These are phyloP conservation scores for Tillandsia leiboldiana DNA, from an alignment of 176 grass and related monocot species.

Conservation along the genomic window DNA sequence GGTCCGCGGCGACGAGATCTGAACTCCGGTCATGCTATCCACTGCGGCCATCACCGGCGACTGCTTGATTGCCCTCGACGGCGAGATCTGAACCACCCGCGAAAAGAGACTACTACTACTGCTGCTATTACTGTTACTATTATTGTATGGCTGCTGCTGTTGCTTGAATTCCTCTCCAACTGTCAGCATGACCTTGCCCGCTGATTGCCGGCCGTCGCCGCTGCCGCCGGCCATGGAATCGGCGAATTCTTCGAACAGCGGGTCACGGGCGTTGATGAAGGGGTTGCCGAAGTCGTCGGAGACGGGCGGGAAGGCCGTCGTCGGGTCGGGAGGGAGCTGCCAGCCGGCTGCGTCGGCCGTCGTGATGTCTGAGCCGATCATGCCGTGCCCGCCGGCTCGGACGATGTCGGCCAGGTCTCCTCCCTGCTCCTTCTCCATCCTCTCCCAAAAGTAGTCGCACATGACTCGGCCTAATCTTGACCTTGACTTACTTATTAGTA, in stretches of 20 bases:
- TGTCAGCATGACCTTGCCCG: not conserved
- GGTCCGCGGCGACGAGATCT: slow-evolving; percentile 3
- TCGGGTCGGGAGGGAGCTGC: not conserved
- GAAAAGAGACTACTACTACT: not conserved
- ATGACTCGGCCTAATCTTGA: slow-evolving; percentile 9
- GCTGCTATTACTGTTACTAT: not conserved
- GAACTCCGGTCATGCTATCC: not conserved
- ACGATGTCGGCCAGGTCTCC: slow-evolving; percentile 17
- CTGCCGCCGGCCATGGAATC: slow-evolving; percentile 10
- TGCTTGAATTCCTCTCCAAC: not conserved
- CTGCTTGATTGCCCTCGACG: not conserved
- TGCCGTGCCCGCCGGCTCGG: not conserved
- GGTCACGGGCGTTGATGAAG: slow-evolving; percentile 8
- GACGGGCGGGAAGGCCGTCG: slow-evolving; percentile 8
- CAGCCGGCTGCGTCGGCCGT: not conserved
- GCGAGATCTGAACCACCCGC: slow-evolving; percentile 18
- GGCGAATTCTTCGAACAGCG: slow-evolving; percentile 10
- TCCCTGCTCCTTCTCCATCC: slow-evolving; percentile 10
- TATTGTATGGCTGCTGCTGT: not conserved
- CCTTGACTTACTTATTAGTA: not conserved
- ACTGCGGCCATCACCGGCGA: not conserved
- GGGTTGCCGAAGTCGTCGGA: slow-evolving; percentile 21
- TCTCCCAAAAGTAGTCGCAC: slow-evolving; percentile 80
- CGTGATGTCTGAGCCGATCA: not conserved
- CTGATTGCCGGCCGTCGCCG: not conserved